Conservation (phyloP, 441 rosid genomes). For the Populus hybrid region DNA sequence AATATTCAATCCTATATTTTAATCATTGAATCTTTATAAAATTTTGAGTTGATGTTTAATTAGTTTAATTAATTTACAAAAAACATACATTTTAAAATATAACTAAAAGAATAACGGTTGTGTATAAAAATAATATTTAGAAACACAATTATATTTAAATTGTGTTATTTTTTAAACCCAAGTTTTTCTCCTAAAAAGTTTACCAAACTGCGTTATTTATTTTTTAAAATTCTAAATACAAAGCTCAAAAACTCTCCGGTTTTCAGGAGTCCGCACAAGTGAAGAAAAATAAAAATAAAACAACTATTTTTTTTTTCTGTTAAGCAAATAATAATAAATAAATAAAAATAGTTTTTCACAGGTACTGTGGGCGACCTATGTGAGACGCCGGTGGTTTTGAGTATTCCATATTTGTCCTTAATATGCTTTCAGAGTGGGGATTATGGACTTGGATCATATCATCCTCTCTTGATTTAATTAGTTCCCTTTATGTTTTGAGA, state of each 20-base stretch:
- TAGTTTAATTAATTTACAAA: too few species aligned
- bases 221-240: not conserved
- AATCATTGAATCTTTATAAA: too few species aligned
- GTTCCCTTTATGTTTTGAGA: not conserved
- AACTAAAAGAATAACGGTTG: too few species aligned
- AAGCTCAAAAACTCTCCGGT: not conserved
- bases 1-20: too few species aligned
- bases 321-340: not conserved
- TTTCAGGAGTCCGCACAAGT: slow-evolving; percentile 18
- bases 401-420: too few species aligned
- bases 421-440: not conserved
- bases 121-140: too few species aligned
- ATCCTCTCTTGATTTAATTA: not conserved
- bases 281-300: not conserved
- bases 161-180: too few species aligned
- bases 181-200: too few species aligned
- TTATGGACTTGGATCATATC: not conserved
- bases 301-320: not conserved
- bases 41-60: too few species aligned
- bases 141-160: too few species aligned
- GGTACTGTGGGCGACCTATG: slow-evolving; percentile 11
- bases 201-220: too few species aligned
- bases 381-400: slow-evolving; percentile 16
- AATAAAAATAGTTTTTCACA: not conserved
- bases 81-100: too few species aligned